phyloP scores from a whole-genome alignment of 2,329 filamentous ascomycete species.

The Verticillium dahliae region DNA sequence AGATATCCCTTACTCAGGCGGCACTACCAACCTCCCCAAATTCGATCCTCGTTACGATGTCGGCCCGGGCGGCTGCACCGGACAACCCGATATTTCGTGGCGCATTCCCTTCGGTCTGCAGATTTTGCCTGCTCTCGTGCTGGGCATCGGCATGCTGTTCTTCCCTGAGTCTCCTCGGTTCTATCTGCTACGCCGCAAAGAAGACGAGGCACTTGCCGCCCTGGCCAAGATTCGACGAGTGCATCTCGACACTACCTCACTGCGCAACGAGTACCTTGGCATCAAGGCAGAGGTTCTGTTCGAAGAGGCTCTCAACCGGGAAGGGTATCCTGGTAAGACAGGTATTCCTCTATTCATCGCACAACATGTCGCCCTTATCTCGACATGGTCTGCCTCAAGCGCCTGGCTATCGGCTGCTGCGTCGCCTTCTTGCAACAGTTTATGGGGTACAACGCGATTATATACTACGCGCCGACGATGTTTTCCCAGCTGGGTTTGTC shows the following conservation, averaged over 20 bases:
- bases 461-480: slow-evolving; percentile 41
- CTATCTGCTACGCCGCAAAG: slow-evolving; percentile 21
- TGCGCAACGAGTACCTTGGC: slow-evolving; percentile 24
- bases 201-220: slow-evolving; percentile 21
- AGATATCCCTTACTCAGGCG: slow-evolving; percentile 36
- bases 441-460: slow-evolving; percentile 41
- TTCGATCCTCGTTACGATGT: slow-evolving; percentile 38
- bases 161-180: slow-evolving; percentile 33
- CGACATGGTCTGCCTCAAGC: slow-evolving; percentile 21
- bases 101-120: slow-evolving; percentile 42
- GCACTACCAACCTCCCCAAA: slow-evolving; percentile 23
- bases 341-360: slow-evolving; percentile 21
- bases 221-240: slow-evolving; percentile 25
- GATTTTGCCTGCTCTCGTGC: slow-evolving; percentile 48
- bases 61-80: slow-evolving; percentile 31
- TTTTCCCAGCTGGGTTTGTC: slow-evolving; percentile 35
- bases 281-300: slow-evolving; percentile 31
- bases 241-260: slow-evolving; percentile 19
- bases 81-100: slow-evolving; percentile 36
- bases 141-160: slow-evolving; percentile 48
- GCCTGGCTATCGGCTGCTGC: slow-evolving; percentile 47
- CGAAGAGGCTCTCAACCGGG: slow-evolving; percentile 20
- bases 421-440: slow-evolving; percentile 55
- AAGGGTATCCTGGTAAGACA: slow-evolving; percentile 21
- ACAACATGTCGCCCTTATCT: slow-evolving; percentile 22